Evolutionary conservation across 495 filamentous ascomycete species (phyloP), one percentile per base, ranked within the genome.

Genomic region (Hyphodiscus hymeniophilus): DNA sequence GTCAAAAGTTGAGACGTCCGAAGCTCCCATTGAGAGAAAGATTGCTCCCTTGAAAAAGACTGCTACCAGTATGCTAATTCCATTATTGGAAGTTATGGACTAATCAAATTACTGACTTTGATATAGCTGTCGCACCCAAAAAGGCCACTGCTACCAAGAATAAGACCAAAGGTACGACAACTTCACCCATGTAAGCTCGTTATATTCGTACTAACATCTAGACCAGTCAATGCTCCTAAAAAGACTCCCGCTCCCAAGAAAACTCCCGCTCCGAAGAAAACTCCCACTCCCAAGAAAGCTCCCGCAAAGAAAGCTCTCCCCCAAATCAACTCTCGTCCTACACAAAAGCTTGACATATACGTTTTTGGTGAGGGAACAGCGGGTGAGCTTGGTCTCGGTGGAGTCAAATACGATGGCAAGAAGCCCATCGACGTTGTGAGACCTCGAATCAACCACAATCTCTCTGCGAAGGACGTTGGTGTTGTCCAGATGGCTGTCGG

Each of bases 401-500:
- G 42, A 13, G 45, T 38, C 32, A 38, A 42, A 11, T 22, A 18
- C 15, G 46, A 50, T 26, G 50, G 47, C 18, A 18, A 52, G 39
- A 75, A 67, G 57, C 72, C 72, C 21, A 72, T 75, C 39, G 72
- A 77, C 48, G 75, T 79, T 45, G 71, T 69, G 60, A 68, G 74
- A 21, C 75, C 75, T n/a, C 69, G 74, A 13, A 48, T 77, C 46
- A 79, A 79, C 21, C 50, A 62, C 45, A 55, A 59, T 30, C 62
- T 75, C 52, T 54, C 60, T 30, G 70, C 80, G 1, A 70, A 77
- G 23, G 66, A 69, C 21, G 75, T 81, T 23, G 80, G 82, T 15
- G 71, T 85, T 22, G 79, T 86, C 18, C 68, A 75, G 28, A 55
- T 87, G 7, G 76, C 79, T 32, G 68, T 74, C 36, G 84, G 82